Percentiles rank a stretch among this genome's conserved stretches.
Conservation (phyloP, 371 early-diverging fungal genomes). For the Mortierella sp. region DNA sequence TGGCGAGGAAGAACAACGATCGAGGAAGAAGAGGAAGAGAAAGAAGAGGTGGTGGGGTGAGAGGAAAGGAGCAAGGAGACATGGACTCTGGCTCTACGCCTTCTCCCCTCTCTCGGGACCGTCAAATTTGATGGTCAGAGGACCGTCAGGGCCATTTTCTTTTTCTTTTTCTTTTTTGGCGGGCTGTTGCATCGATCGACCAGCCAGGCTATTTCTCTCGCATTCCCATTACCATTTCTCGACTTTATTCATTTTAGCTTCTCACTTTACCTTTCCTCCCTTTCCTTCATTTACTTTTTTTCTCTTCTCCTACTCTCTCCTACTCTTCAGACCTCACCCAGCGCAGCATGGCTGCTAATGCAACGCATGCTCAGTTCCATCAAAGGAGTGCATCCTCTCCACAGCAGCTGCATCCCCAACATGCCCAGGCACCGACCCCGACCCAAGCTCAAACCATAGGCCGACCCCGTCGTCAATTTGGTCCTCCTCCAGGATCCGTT, state of each 20-base stretch:
- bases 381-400: slow-evolving; percentile 13
- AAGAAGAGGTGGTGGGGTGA: too few species aligned
- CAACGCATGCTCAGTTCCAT: slow-evolving; percentile 21
- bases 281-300: background rate
- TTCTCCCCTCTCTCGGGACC: too few species aligned
- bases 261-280: background rate
- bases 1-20: too few species aligned
- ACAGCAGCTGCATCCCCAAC: slow-evolving; percentile 15
- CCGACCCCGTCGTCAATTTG: slow-evolving; percentile 48
- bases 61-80: too few species aligned
- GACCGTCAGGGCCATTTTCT: background rate
- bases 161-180: background rate
- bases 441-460: slow-evolving; percentile 15
- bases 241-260: slow-evolving; percentile 1
- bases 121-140: too few species aligned
- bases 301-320: background rate
- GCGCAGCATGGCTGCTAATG: slow-evolving; percentile 38
- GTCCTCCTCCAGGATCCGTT: slow-evolving; percentile 20
- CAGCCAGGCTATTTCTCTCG: background rate
- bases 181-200: background rate
- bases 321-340: background rate
- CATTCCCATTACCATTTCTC: background rate
- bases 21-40: too few species aligned
- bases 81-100: too few species aligned
- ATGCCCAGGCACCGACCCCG: background rate